Evolutionary conservation across 805 yeast genomes (phyloP), one percentile per base, ranked within the genome.

Genomic region (Candida morakotiae): DNA sequence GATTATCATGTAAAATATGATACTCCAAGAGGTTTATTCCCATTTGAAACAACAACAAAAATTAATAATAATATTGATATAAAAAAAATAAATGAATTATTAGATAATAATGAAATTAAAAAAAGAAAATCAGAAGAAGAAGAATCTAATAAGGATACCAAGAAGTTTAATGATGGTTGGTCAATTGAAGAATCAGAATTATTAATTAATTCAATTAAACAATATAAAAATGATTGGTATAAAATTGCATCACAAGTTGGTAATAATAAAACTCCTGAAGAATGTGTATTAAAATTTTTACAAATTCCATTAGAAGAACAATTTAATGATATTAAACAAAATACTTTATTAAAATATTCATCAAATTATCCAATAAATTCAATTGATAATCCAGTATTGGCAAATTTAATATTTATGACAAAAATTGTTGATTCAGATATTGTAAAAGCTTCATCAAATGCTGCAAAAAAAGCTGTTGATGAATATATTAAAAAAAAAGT

Each of bases 11-110:
- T 86, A 2, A 81, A 77, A 41, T 79, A 78, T 52, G 97, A 89
- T 58, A 85, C 95, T 0, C 97, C 97, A 34, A 71, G 95, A 45
- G 97, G 97, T 0, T 64, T 87, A 49, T 88, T 87, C 56, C 97
- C 97, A 14, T 89, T 87, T 62, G 89, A 87, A 56, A 79, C 89
- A 19, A 85, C 79, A 61, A 85, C 79, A 61, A 83, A 81, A 43
- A 75, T 81, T 30, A 77, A 81, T 9, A 55, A 56, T 53, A 77
- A 81, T 9, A 55, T 56, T 53, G 75, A 61, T 62, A 65, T 56
- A 23, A 52, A 51, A 7, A 66, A 56, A 37, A 47, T 64, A 34
- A 65, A 58, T 44, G 55, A 49, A 38, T 43, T 65, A 28, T 44
- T 58, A 41, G 35, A 33, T 27, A 13, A 35, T 18, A 39, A 34